Evolutionary conservation across 2,329 filamentous ascomycete genomes (phyloP).

Genomic region (Paraphaeosphaeria sporulosa): DNA sequence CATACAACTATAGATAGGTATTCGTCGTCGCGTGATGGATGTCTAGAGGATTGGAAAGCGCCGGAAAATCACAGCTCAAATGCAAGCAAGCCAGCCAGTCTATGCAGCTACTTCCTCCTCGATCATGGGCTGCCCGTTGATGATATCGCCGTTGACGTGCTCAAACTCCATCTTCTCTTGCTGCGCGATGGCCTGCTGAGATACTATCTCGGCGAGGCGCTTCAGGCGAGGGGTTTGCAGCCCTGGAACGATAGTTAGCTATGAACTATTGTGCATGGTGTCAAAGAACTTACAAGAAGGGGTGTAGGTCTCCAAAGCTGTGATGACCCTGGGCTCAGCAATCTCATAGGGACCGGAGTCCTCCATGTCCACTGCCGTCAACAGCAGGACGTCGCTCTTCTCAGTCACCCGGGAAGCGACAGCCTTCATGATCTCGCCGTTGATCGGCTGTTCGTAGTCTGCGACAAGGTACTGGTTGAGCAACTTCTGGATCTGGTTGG

Average conservation of each 20-base stretch:
- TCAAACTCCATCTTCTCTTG: slow-evolving; percentile 80
- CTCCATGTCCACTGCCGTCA: slow-evolving; percentile 98
- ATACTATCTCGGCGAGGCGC: slow-evolving; percentile 97
- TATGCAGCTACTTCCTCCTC: slow-evolving; percentile 32
- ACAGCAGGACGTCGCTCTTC: slow-evolving; percentile 93
- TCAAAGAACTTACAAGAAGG: slow-evolving; percentile 79
- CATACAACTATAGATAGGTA: slow-evolving; percentile 19
- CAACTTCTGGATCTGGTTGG: slow-evolving; percentile 98
- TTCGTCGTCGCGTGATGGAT: slow-evolving; percentile 15
- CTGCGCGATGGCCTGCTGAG: slow-evolving; percentile 93
- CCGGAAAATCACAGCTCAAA: slow-evolving; percentile 7
- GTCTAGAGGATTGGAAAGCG: slow-evolving; percentile 11
- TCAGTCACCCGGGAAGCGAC: slow-evolving; percentile 96
- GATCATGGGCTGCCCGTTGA: slow-evolving; percentile 34
- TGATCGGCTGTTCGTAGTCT: slow-evolving; percentile 99
- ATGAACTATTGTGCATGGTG: not conserved
- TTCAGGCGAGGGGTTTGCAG: slow-evolving; percentile 95
- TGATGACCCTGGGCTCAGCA: slow-evolving; percentile 94
- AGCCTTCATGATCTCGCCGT: slow-evolving; percentile 99
- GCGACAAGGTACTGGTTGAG: slow-evolving; percentile 98
- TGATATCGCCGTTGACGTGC: slow-evolving; percentile 34
- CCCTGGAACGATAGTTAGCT: slow-evolving; percentile 64
- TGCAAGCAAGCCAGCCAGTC: slow-evolving; percentile 6
- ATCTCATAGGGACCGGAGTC: slow-evolving; percentile 99
- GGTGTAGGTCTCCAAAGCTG: slow-evolving; percentile 95